Base-by-base conservation (phyloP, 371 early-diverging fungal species). In the Apophysomyces elegans region DNA sequence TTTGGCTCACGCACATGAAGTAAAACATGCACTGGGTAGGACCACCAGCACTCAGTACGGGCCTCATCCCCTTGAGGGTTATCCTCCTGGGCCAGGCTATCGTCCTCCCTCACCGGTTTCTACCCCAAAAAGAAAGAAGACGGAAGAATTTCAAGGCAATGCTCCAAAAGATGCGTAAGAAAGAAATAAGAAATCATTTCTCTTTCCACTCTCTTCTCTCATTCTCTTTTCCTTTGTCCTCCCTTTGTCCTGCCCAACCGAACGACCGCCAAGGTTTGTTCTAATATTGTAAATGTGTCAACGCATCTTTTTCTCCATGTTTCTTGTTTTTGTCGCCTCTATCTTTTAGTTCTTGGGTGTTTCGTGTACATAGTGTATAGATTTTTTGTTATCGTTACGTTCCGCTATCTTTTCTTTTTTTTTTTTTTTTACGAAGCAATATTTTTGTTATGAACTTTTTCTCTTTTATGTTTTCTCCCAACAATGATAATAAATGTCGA, bases 31-130 rank as follows among this genome's bases (percentile, higher is more conserved):
- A 18, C 54, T 50, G 9, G 54, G 35, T 21, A 50, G 54, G 54
- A 56, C 57, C 0, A 41, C 58, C 61, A 26, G 32, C 32, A 59
- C 44, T 35, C 54, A 35, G n/a, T 46, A 39, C 41, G 38, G 35
- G 2, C 54, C 62, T 32, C 38, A 46, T n/a, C 69, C 12, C 44
- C 66, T 37, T 7, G 60, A 57, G 8, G 37, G 56, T 36, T 44
- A 44, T 11, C 58, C 64, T 7, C 46, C 63, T 18, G 57, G 35
- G 14, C 63, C 65, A 5, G 59, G 64, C 2, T 81, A 78, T 65
- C 62, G 74, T 21, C 79, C 79, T 3, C 81, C 81, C n/a, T 81
- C 81, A 8, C 79, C 81, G 39, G 68, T 75, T 44, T 67, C 75
- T 4, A 78, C 81, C 7, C 81, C 78, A 5, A 81, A 78, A 8